Evolutionary conservation across 2,329 filamentous ascomycete species (phyloP).

Genomic region (Coniella vitis): DNA sequence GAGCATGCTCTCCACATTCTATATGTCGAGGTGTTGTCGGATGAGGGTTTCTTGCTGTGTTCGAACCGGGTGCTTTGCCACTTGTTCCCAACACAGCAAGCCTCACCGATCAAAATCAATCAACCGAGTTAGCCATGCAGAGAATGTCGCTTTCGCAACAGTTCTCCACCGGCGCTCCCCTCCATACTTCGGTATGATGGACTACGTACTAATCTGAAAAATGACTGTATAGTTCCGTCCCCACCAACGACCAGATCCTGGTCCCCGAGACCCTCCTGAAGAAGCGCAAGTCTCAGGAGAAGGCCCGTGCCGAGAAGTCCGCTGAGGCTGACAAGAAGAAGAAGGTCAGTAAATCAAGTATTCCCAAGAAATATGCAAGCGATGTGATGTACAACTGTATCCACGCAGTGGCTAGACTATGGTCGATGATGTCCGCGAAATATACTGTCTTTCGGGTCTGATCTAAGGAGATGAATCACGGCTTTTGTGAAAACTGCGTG

Average conservation of each 20-base stretch:
- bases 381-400: conserved; percentile 81
- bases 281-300: conserved; percentile 99
- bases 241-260: conserved; percentile 90
- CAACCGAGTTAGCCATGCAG: conserved; percentile 77
- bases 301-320: conserved; percentile 85
- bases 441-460: conserved; percentile 99
- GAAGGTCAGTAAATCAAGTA: conserved; percentile 59
- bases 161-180: conserved; percentile 82
- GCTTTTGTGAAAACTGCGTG: background rate
- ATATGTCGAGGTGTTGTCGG: conserved; percentile 63
- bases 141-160: conserved; percentile 93
- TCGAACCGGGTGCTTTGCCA: conserved; percentile 15
- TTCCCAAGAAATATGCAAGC: conserved; percentile 24
- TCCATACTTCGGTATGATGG: conserved; percentile 58
- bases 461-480: conserved; percentile 32
- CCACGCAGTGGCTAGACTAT: conserved; percentile 74
- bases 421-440: conserved; percentile 93
- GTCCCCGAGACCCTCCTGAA: conserved; percentile 99
- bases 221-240: conserved; percentile 64
- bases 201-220: conserved; percentile 76
- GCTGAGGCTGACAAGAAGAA: conserved; percentile 80
- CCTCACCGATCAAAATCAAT: conserved; percentile 76
- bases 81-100: too few species aligned
- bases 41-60: conserved; percentile 47
- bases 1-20: conserved; percentile 45